Conservation (phyloP, 345 rosid genomes). For the Rhizophora apiculata region DNA sequence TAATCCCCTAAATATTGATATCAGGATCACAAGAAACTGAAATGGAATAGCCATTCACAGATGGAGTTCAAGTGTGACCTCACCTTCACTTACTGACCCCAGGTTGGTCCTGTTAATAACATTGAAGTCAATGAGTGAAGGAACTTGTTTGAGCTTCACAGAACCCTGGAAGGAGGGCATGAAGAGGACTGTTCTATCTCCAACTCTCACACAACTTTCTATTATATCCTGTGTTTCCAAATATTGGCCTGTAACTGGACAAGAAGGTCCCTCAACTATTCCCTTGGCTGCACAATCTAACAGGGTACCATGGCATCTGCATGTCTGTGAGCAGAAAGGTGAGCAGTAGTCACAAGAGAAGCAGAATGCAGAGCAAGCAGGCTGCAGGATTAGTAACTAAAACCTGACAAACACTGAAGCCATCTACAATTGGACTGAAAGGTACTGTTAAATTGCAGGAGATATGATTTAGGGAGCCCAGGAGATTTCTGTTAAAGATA, state of each 20-base stretch:
- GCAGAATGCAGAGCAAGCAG: not conserved
- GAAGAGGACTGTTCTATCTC: slow-evolving; percentile 49
- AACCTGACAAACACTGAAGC: slow-evolving; percentile 61
- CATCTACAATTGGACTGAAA: slow-evolving; percentile 51
- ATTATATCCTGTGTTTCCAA: slow-evolving; percentile 47
- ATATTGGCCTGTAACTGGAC: slow-evolving; percentile 49
- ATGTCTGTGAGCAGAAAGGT: slow-evolving; percentile 44
- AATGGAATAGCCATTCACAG: not conserved
- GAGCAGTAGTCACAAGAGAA: not conserved
- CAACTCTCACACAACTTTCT: slow-evolving; percentile 63
- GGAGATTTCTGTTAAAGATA: slow-evolving; percentile 49
- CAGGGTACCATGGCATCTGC: slow-evolving; percentile 69
- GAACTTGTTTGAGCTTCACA: slow-evolving; percentile 41
- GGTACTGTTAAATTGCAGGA: slow-evolving; percentile 57
- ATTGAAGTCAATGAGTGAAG: slow-evolving; percentile 53
- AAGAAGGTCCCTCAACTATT: slow-evolving; percentile 35
- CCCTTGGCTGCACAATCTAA: slow-evolving; percentile 31
- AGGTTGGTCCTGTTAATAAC: slow-evolving; percentile 68
- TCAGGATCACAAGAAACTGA: slow-evolving; percentile 8
- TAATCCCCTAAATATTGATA: slow-evolving; percentile 9
- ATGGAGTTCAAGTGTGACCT: slow-evolving; percentile 5
- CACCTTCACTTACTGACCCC: slow-evolving; percentile 76
- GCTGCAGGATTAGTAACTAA: slow-evolving; percentile 12
- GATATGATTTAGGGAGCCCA: slow-evolving; percentile 60
- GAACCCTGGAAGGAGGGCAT: slow-evolving; percentile 53